Conservation (phyloP, 768 basidiomycete genomes). For the Xanthoconium stramineum region DNA sequence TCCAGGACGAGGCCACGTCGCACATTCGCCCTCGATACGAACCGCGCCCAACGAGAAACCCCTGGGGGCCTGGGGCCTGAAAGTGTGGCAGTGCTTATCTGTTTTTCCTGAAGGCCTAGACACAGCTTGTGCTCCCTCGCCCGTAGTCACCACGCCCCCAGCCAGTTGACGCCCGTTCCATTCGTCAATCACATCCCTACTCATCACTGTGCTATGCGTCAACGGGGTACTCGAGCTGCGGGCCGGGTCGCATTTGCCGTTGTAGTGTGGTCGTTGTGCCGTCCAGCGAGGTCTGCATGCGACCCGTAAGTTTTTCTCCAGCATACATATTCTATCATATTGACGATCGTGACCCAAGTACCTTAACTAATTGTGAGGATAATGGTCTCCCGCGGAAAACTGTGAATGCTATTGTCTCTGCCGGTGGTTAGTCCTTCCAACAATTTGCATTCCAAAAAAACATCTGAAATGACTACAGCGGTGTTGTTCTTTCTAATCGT, state of each 20-base stretch:
- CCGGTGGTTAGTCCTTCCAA: constrained; percentile 10
- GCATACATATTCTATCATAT: background rate
- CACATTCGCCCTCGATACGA: no score
- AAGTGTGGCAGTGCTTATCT: background rate
- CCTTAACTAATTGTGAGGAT: background rate
- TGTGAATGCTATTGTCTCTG: background rate
- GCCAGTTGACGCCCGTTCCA: background rate
- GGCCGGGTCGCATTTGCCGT: background rate
- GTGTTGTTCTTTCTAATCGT: background rate
- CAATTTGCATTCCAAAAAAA: background rate
- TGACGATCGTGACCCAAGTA: background rate
- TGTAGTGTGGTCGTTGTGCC: background rate
- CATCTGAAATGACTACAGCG: constrained; percentile 7
- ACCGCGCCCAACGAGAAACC: no score
- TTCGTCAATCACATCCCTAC: background rate
- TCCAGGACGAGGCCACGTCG: no score
- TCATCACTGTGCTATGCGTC: constrained; percentile 2
- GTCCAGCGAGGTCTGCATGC: constrained; percentile 18
- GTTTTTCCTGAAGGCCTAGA: background rate
- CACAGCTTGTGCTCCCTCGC: background rate
- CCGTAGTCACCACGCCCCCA: background rate
- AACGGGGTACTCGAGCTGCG: background rate
- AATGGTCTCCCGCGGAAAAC: background rate
- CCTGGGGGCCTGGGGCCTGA: no score
- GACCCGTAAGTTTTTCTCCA: constrained; percentile 2